phyloP scores from a whole-genome alignment of 2,329 filamentous ascomycete genomes.

The Dactylellina haptotyla region DNA sequence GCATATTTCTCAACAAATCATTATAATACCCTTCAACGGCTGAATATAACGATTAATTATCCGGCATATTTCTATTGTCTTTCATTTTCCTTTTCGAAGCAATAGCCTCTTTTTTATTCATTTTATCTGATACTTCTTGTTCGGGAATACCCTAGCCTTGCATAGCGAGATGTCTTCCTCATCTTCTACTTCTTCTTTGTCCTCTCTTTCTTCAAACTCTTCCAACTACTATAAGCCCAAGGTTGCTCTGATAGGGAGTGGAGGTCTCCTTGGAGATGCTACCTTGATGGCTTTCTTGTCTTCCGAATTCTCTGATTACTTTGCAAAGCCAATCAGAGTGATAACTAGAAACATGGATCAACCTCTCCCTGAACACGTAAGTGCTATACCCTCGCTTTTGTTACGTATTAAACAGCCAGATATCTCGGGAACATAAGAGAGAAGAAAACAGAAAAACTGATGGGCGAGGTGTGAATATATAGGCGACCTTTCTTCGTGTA shows the following conservation, averaged over 20 bases:
- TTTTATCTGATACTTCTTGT: neutral
- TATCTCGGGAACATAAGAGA: neutral
- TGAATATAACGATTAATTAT: constrained; percentile 11
- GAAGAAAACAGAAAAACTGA: constrained; percentile 21
- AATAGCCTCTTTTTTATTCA: constrained; percentile 3
- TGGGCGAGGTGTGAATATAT: constrained; percentile 30
- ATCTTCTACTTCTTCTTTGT: constrained; percentile 45
- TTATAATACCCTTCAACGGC: too few species aligned
- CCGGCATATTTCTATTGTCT: constrained; percentile 5
- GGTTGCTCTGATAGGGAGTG: constrained; percentile 50
- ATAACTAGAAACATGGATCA: constrained; percentile 41
- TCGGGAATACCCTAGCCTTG: constrained; percentile 1
- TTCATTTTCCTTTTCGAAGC: neutral
- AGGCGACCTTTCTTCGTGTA: constrained; percentile 41
- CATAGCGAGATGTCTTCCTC: constrained; percentile 39
- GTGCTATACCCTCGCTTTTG: neutral
- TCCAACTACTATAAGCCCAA: constrained; percentile 44
- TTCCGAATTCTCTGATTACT: constrained; percentile 44
- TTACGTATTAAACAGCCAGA: neutral
- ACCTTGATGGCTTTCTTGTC: constrained; percentile 44
- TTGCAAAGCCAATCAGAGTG: constrained; percentile 48
- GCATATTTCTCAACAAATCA: neutral
- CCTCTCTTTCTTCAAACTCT: constrained; percentile 45
- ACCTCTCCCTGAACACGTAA: constrained; percentile 28
- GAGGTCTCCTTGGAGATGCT: constrained; percentile 48